Base-by-base conservation (phyloP, 371 early-diverging fungal species). In the Rhizopus sp. region DNA sequence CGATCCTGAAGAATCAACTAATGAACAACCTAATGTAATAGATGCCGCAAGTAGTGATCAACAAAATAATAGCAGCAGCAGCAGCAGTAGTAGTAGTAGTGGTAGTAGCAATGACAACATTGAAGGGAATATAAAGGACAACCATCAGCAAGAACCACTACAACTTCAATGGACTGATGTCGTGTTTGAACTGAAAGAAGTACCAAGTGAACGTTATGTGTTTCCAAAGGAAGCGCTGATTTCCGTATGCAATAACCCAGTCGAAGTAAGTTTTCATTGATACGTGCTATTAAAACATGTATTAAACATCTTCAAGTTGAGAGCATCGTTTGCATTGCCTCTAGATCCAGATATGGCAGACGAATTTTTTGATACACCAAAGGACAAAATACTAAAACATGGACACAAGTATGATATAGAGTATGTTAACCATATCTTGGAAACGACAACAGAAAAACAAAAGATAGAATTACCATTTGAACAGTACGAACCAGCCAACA, bases 131-230 rank as follows among this genome's bases (percentile, higher is more conserved):
- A n/a, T 15, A 41, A 15, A 41, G 2, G 6, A n/a, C 6, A 10
- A 41, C 15, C n/a, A 41, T 5, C n/a, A 2, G 2, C 41, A 10
- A n/a, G n/a, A 13, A 15, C n/a, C 10, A 9, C 10, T 23, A 29
- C 38, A 13, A 6, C 46, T 46, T 16, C 7, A 5, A 23, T 46
- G 46, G 46, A 46, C 31, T 23, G 76, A 80, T 59, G 60, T 80
- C 8, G 77, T 77, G 10, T 62, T 80, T 48, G 80, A 80, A 45
- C 53, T 80, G 37, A 71, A 69, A 35, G 80, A 77, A 23, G 50
- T 55, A 4, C 59, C 75, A 6, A 68, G 66, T n/a, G 80, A 80
- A 45, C 68, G 77, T 23, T 73, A 66, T 16, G 34, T 75, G 12
- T 72, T 80, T 46, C 80, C 80, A 1, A 75, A 75, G 46, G 62